These are phyloP conservation scores for Irpex lacteus DNA, from an alignment of 1,284 basidiomycete species.

Conservation along the genomic window DNA sequence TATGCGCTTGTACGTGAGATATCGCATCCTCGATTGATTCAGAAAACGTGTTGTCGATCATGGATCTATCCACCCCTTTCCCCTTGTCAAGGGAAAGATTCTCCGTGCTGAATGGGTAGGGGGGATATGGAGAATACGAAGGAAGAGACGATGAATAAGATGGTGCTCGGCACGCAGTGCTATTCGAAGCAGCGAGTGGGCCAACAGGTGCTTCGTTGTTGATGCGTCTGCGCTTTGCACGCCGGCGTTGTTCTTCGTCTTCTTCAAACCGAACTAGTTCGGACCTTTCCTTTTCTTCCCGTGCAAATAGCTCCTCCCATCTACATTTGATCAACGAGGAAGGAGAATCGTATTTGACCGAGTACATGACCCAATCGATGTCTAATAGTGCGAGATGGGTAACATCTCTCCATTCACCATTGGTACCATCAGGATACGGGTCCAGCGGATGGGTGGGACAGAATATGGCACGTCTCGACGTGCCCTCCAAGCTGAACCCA, in stretches of 20 bases:
- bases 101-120: neutral
- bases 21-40: neutral
- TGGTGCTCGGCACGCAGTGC: constrained; percentile 13
- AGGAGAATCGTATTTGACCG: constrained; percentile 33
- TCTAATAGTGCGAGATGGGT: constrained; percentile 58
- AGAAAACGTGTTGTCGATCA: neutral
- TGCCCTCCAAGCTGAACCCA: constrained; percentile 60
- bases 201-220: constrained; percentile 22
- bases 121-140: neutral
- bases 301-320: constrained; percentile 62
- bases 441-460: constrained; percentile 14
- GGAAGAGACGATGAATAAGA: constrained; percentile 28
- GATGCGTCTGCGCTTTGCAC: constrained; percentile 14
- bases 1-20: neutral
- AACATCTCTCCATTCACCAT: constrained; percentile 54
- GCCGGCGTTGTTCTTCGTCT: constrained; percentile 18
- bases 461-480: constrained; percentile 47
- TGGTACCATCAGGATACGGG: constrained; percentile 22
- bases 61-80: neutral
- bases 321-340: constrained; percentile 9
- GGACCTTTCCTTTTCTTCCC: constrained; percentile 58
- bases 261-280: constrained; percentile 52
- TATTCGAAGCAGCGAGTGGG: too few relatives aligned
- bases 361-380: constrained; percentile 54
- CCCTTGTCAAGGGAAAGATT: neutral